Evolutionary conservation across 2,329 filamentous ascomycete genomes (phyloP).

Genomic region (Nothopassalora personata): DNA sequence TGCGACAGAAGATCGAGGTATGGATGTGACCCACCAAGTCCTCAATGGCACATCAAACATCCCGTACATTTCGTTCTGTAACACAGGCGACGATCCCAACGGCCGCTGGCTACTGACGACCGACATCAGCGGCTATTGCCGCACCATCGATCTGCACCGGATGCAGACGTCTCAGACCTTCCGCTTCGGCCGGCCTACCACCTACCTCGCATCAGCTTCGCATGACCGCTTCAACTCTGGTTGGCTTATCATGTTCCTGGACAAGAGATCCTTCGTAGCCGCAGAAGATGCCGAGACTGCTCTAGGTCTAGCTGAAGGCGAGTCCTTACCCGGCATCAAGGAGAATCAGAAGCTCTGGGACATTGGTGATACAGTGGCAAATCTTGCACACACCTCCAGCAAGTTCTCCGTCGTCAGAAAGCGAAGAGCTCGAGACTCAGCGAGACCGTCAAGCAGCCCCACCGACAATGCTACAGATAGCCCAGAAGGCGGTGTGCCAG

Average conservation of each 20-base stretch:
- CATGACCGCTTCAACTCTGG: constrained; percentile 31
- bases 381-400: constrained; percentile 17
- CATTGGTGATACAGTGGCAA: constrained; percentile 23
- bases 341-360: constrained; percentile 26
- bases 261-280: constrained; percentile 31
- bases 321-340: constrained; percentile 17
- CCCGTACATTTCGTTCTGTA: constrained; percentile 54
- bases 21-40: constrained; percentile 26
- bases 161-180: constrained; percentile 22
- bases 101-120: constrained; percentile 55
- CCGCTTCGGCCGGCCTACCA: constrained; percentile 17
- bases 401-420: constrained; percentile 7
- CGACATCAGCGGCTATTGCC: constrained; percentile 42
- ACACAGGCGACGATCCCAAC: constrained; percentile 50
- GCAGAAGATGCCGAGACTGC: constrained; percentile 20
- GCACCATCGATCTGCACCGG: constrained; percentile 27
- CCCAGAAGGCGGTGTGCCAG: background rate
- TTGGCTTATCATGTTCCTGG: constrained; percentile 37
- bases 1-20: constrained; percentile 11
- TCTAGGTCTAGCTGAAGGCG: constrained; percentile 21
- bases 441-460: background rate
- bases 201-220: constrained; percentile 1
- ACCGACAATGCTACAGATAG: background rate
- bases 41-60: constrained; percentile 45
- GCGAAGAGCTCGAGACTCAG: background rate